Evolutionary conservation across 1,139 yeast genomes (phyloP), one percentile per base, ranked within the genome.

Genomic region (Diutina catenulata): DNA sequence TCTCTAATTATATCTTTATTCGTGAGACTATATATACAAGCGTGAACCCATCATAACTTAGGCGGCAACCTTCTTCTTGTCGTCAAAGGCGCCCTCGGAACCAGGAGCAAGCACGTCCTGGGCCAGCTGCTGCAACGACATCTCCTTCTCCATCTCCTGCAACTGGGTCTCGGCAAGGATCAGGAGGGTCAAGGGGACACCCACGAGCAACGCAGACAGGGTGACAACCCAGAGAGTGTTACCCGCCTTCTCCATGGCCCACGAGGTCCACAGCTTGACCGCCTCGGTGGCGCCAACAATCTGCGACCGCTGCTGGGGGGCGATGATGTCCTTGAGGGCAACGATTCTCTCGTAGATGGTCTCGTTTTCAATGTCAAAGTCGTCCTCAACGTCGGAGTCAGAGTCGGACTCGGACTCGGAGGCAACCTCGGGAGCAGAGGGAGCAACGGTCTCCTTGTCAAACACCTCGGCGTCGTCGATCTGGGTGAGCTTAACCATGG

Each of bases 141-240:
- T 79, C 56, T 86, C 94, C 68, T 83, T 84, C 67, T 88, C 96
- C 81, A 86, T 75, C 64, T 88, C 96, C 57, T 79, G 78, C 56
- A 88, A 73, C 65, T 88, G 96, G 53, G 87, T 91, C 67, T 88
- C 98, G 45, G 88, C 78, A 52, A 88, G 71, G 49, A 88, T 82
- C 39, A 95, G 83, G 54, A 91, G 69, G 6, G 95, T 80, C 50
- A 86, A 70, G 45, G 98, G 98, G 40, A 87, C 95, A 55, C 96
- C 97, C 52, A 91, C 68, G 47, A 91, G 73, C 52, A 93, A 65
- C 29, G 86, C 78, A 39, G 93, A 75, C 15, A 97, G 80, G 26
- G 96, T 79, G 44, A 86, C 50, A 43, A 80, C 70, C 97, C 97
- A 93, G 47, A 88, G 68, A 37, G 82, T 65, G 50, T 72, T 71